These are phyloP conservation scores for Pseudoturritis turrita DNA, from an alignment of 345 rosid genomes.

Conservation along the genomic window DNA sequence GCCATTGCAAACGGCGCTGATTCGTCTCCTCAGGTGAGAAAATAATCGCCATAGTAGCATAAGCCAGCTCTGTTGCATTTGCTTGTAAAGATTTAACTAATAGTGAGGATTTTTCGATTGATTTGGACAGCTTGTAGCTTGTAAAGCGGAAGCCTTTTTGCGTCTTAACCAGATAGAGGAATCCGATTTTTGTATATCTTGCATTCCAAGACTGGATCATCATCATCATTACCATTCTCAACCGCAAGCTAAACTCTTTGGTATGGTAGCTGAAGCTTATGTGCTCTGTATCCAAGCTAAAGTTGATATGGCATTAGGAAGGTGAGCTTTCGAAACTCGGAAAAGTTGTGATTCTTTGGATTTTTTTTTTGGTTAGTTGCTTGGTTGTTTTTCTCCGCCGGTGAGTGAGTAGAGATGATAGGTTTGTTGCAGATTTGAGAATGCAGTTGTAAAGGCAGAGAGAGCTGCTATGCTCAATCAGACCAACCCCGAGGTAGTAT, in stretches of 20 bases:
- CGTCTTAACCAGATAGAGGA: conserved; percentile 76
- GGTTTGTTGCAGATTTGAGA: conserved; percentile 87
- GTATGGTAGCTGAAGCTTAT: conserved; percentile 78
- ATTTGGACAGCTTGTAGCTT: conserved; percentile 65
- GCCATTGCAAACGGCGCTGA: conserved; percentile 77
- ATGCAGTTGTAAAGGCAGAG: conserved; percentile 77
- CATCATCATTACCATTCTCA: conserved; percentile 10
- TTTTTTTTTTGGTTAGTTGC: background rate
- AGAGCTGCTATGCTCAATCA: conserved; percentile 59
- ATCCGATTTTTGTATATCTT: conserved; percentile 55
- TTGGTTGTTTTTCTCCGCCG: conserved; percentile 11
- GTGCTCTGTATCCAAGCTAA: conserved; percentile 65
- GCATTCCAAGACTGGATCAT: conserved; percentile 43
- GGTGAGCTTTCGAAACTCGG: conserved; percentile 50
- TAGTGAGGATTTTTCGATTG: conserved; percentile 10
- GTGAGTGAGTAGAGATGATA: conserved; percentile 42
- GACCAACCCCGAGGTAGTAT: conserved; percentile 51
- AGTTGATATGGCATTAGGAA: conserved; percentile 90
- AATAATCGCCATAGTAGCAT: background rate
- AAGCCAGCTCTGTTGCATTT: background rate
- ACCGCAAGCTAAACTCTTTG: conserved; percentile 39
- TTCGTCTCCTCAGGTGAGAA: conserved; percentile 72
- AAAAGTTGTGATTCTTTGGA: background rate
- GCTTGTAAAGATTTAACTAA: conserved; percentile 1
- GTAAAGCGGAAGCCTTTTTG: conserved; percentile 82